A percentile compares a stretch with the other conserved stretches of the same genome.
Conservation (phyloP, 225 moss, liverwort and hornwort species). For the Bryum argenteum region DNA sequence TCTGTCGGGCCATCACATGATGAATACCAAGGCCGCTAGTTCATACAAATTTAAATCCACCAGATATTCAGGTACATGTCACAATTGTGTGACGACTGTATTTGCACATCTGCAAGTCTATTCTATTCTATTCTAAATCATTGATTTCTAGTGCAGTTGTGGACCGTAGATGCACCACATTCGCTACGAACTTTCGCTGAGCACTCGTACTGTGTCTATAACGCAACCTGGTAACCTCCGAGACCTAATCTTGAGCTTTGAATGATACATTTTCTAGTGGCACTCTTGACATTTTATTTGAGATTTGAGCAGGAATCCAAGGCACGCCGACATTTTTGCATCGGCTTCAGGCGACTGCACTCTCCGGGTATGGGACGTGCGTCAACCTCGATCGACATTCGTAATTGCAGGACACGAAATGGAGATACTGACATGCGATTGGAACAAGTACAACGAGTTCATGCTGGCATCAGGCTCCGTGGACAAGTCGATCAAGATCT, state of each 20-base stretch:
- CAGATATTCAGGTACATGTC: background rate
- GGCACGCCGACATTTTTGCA: conserved; percentile 92
- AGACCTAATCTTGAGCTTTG: conserved; percentile 6
- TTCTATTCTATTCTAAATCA: conserved; percentile 26
- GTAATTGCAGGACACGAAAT: conserved; percentile 87
- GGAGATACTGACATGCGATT: conserved; percentile 93
- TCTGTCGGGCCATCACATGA: background rate
- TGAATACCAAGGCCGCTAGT: conserved; percentile 1
- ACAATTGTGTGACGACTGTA: background rate
- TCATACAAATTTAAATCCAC: background rate
- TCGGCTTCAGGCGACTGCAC: conserved; percentile 97
- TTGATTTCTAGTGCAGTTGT: conserved; percentile 66
- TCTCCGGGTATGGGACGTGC: conserved; percentile 86
- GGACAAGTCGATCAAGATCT: conserved; percentile 90
- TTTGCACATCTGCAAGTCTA: conserved; percentile 9
- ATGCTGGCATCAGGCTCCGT: conserved; percentile 85
- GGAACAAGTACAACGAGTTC: conserved; percentile 96
- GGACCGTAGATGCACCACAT: conserved; percentile 77
- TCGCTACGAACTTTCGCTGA: conserved; percentile 87
- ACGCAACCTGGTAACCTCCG: conserved; percentile 71
- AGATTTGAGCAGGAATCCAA: conserved; percentile 70
- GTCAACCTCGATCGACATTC: conserved; percentile 72
- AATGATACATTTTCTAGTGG: background rate
- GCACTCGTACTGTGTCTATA: conserved; percentile 97
- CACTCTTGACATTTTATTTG: background rate